A percentile compares a stretch with the other conserved stretches of the same genome.
phyloP scores from a whole-genome alignment of 1,284 basidiomycete species.

The Sporisorium graminicola region DNA sequence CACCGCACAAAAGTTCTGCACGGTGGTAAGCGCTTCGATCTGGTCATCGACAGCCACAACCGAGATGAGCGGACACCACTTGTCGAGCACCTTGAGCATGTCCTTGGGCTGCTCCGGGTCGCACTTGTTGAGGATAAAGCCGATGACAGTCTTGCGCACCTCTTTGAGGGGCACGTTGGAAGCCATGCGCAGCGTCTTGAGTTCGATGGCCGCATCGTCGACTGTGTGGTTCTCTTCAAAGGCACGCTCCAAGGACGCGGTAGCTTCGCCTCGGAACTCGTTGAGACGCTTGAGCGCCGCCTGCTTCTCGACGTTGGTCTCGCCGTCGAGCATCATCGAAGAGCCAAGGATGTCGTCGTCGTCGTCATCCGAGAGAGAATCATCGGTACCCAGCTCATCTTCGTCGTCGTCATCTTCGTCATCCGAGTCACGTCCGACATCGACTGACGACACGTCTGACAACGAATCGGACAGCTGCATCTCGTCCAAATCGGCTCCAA shows the following conservation, averaged over 20 bases:
- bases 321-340: constrained; percentile 57
- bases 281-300: constrained; percentile 60
- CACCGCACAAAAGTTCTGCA: constrained; percentile 55
- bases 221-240: constrained; percentile 90
- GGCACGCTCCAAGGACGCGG: constrained; percentile 85
- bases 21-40: constrained; percentile 67
- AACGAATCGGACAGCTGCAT: constrained; percentile 48
- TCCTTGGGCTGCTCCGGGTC: constrained; percentile 52
- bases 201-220: constrained; percentile 89
- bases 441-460: constrained; percentile 61
- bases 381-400: constrained; percentile 25
- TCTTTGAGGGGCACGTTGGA: constrained; percentile 84
- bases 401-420: constrained; percentile 42
- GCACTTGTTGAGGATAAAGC: constrained; percentile 64
- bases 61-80: constrained; percentile 70
- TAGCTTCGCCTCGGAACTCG: constrained; percentile 84
- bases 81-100: constrained; percentile 63
- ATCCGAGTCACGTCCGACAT: constrained; percentile 51
- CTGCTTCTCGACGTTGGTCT: constrained; percentile 58
- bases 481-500: constrained; percentile 44
- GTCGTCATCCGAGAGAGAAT: constrained; percentile 30
- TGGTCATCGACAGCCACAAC: constrained; percentile 69
- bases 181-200: constrained; percentile 94
- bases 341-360: constrained; percentile 51
- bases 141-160: constrained; percentile 83